Base-by-base conservation (phyloP, 2,329 filamentous ascomycete species). In the Cladobotryum protrusum region DNA sequence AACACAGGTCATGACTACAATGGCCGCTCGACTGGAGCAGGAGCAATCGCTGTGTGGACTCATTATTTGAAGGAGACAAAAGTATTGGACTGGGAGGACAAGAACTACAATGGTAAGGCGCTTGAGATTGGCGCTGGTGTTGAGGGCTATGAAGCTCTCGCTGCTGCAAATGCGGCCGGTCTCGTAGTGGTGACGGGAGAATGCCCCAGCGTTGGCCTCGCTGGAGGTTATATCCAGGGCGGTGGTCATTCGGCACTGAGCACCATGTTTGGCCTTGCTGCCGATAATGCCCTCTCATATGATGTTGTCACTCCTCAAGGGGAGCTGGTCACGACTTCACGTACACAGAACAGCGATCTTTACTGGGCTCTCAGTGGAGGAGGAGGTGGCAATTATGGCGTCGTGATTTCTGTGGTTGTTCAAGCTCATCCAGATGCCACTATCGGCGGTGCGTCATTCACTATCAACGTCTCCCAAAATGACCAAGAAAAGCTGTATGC, bases 351-450 rank as follows among this genome's bases (percentile, higher is more conserved):
- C 2, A 51, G 71, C n/a, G 80, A 84, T 48, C 68, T 85, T 6
- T 83, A 78, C 66, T 85, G 79, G 80, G 81, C 81, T 4, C 63
- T 83, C 3, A 68, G 70, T 40, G 79, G 79, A 5, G 79, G 80
- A 2, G 79, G 81, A 1, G 75, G 72, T 5, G 71, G 67, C 44
- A 74, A 69, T 3, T 76, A 69, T 50, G 73, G 72, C 2, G 67
- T 75, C 4, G 72, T 74, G 6, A 59, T 66, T 19, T 72, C 67
- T 2, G 57, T 68, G 46, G 64, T 64, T 2, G 62, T 71, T 34
- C 64, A 63, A 8, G 64, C 64, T 3, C 66, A 68, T 45, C 63
- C 62, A 2, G 48, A 53, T 33, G 49, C 50, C 33, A 61, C 62
- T 20, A 60, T 65, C 29, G 59, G 60, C 19, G 67, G 67, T 5